Base-by-base conservation (phyloP, 257 asterid genomes). In the Mitragyna speciosa region DNA sequence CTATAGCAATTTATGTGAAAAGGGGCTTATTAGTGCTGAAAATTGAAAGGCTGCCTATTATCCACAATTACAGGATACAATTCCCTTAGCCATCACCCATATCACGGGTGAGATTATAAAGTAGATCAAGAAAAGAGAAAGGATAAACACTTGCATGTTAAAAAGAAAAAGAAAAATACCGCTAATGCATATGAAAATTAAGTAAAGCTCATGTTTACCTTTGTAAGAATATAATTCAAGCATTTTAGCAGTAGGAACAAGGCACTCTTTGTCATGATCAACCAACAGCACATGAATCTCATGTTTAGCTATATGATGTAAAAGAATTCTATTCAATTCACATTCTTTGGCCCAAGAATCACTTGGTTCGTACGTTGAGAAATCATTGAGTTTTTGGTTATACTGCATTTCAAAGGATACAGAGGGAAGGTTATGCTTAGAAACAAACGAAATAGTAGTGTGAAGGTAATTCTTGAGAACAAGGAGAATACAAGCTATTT, bases 221-320 rank as follows among this genome's bases (percentile, higher is more conserved):
- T 43, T 65, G 30, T 76, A 76, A 5, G 73, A 76, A 22, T n/a
- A 76, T 4, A 45, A 64, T 14, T 64, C 80, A 11, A 76, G 80
- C 80, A 76, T 56, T 76, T 69, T 76, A 5, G 80, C 12, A 2
- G 61, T 65, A 12, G 80, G 17, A 41, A 45, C n/a, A 48, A 76
- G 80, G 19, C 59, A 70, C 17, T 78, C 76, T 19, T 54, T 51
- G 9, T 70, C 76, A 70, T 78, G 76, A 19, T 78, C 70, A 14
- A 78, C 81, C 76, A 78, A 41, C 56, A 78, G 51, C 12, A 78
- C 69, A 78, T 54, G 81, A 36, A 78, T 70, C 12, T 31, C 65
- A 64, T 15, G 63, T 12, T 72, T 14, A 3, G 20, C 64, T n/a
- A 16, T 26, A 3, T 72, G 65, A 12, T 15, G 5, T 5, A 15